Conservation (phyloP, 2,329 filamentous ascomycete genomes). For the Geosmithia flava region DNA sequence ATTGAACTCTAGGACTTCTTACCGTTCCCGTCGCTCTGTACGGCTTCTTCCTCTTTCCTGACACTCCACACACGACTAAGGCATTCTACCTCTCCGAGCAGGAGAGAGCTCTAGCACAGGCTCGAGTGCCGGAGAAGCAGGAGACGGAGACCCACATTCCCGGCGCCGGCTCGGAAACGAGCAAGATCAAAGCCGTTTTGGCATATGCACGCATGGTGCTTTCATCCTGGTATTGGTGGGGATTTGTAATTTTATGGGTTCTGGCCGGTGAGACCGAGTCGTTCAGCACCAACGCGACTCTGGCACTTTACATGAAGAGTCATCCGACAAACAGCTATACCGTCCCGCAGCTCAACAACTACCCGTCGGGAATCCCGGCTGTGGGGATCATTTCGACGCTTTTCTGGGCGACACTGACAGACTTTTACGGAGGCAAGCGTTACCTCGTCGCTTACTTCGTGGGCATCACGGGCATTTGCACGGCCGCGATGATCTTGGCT, state of each 20-base stretch:
- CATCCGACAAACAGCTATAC: conserved; percentile 29
- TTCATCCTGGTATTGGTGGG: conserved; percentile 51
- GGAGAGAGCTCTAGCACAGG: conserved; percentile 10
- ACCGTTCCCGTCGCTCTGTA: conserved; percentile 14
- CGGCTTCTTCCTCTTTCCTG: conserved; percentile 17
- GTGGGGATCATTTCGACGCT: conserved; percentile 48
- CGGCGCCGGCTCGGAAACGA: conserved; percentile 35
- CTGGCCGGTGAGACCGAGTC: conserved; percentile 62
- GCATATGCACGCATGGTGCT: conserved; percentile 23
- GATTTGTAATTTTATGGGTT: conserved; percentile 54
- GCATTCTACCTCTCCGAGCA: conserved; percentile 3
- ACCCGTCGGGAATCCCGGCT: conserved; percentile 42
- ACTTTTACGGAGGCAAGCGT: conserved; percentile 48
- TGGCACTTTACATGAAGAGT: conserved; percentile 36
- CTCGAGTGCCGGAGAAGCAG: conserved; percentile 15
- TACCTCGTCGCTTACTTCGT: conserved; percentile 59
- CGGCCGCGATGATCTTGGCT: conserved; percentile 48
- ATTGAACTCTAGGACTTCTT: conserved; percentile 6
- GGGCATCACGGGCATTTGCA: conserved; percentile 48
- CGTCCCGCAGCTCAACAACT: conserved; percentile 40
- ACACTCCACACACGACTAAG: conserved; percentile 13
- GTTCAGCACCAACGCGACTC: conserved; percentile 51
- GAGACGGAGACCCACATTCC: conserved; percentile 16
- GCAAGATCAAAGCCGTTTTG: conserved; percentile 13
- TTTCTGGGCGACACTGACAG: conserved; percentile 58